phyloP scores from a whole-genome alignment of 2,329 filamentous ascomycete species.

The Pseudodiploospora longispora region DNA sequence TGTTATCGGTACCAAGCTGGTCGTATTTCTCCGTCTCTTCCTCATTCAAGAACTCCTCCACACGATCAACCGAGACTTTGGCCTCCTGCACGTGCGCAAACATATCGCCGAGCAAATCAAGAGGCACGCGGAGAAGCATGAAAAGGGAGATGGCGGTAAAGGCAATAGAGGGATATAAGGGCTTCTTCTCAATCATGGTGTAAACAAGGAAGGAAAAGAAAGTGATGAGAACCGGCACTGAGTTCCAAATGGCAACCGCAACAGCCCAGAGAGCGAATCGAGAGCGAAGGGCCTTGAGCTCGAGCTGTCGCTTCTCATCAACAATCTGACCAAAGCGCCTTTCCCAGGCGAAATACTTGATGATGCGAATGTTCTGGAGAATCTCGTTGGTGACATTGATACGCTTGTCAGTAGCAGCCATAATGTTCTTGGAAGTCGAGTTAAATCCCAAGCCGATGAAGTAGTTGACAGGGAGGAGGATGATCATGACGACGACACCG shows the following conservation, averaged over 20 bases:
- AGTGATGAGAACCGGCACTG: constrained; percentile 88
- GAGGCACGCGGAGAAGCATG: constrained; percentile 80
- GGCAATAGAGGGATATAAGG: constrained; percentile 81
- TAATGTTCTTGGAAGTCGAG: constrained; percentile 79
- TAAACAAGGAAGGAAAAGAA: constrained; percentile 95
- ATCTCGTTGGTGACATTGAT: constrained; percentile 97
- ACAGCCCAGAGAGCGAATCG: constrained; percentile 87
- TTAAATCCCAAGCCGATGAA: constrained; percentile 79
- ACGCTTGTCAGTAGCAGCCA: constrained; percentile 87
- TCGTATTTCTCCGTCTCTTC: constrained; percentile 94
- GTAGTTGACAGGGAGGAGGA: constrained; percentile 86
- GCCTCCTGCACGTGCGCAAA: constrained; percentile 96
- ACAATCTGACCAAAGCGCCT: constrained; percentile 79
- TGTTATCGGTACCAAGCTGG: constrained; percentile 65
- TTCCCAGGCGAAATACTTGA: constrained; percentile 99
- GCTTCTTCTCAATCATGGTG: constrained; percentile 82
- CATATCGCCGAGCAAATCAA: constrained; percentile 98
- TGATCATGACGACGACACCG: constrained; percentile 80
- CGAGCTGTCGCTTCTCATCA: constrained; percentile 74
- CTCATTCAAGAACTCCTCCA: constrained; percentile 87
- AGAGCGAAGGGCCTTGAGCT: constrained; percentile 69
- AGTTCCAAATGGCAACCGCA: constrained; percentile 94
- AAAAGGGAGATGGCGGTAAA: constrained; percentile 97
- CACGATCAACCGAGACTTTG: constrained; percentile 92
- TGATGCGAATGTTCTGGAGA: constrained; percentile 93